Evolutionary conservation across 306 rosid species (phyloP).

Genomic region (Acacia acuminata): DNA sequence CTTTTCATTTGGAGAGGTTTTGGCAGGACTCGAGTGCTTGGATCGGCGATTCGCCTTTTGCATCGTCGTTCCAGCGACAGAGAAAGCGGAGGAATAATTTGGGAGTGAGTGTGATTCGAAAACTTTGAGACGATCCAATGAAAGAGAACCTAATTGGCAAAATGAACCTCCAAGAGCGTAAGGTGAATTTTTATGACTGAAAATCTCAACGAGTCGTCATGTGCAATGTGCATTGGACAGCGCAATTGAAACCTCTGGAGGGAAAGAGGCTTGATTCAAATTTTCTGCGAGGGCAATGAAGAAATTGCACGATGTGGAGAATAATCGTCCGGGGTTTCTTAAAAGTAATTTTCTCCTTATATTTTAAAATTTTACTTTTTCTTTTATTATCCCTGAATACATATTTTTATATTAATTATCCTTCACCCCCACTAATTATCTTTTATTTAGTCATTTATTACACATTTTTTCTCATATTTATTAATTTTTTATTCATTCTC

Average conservation of each 20-base stretch:
- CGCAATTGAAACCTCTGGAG: constrained; percentile 40
- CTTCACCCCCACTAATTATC: too few species aligned
- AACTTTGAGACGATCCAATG: neutral
- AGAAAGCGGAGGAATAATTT: neutral
- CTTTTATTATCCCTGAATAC: too few species aligned
- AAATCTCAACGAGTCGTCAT: neutral
- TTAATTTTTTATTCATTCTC: too few species aligned
- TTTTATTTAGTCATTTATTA: too few species aligned
- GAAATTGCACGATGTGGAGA: neutral
- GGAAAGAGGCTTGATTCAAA: constrained; percentile 54
- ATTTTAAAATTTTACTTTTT: too few species aligned
- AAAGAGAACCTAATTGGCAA: neutral
- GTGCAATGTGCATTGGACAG: constrained; percentile 26
- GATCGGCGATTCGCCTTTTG: constrained; percentile 70
- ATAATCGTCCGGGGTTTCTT: neutral
- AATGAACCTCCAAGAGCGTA: too few species aligned
- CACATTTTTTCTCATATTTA: too few species aligned
- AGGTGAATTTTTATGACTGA: neutral
- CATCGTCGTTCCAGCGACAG: constrained; percentile 53
- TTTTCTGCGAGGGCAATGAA: constrained; percentile 31
- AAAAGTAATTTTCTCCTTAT: too few species aligned
- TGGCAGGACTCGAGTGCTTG: constrained; percentile 53
- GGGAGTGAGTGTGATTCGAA: neutral
- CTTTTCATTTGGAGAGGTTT: constrained; percentile 41
- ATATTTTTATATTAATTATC: too few species aligned